phyloP scores from a whole-genome alignment of 2,329 filamentous ascomycete species.

The Herpotrichia juniperi region DNA sequence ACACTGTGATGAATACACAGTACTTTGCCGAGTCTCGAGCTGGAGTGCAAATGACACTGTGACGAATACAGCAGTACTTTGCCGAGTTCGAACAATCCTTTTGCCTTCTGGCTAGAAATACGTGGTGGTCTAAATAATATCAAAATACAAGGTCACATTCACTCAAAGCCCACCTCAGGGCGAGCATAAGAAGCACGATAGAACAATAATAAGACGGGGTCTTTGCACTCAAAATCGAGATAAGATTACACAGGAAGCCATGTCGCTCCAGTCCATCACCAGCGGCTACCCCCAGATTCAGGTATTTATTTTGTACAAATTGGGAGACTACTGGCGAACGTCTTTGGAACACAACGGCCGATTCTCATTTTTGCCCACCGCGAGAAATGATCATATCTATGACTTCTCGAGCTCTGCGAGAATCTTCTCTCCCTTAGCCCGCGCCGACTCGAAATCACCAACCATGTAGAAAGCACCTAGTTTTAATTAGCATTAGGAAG shows the following conservation, averaged over 20 bases:
- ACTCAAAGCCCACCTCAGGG: no score
- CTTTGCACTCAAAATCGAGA: slow-evolving; percentile 45
- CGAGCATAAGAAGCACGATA: no score
- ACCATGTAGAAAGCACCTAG: slow-evolving; percentile 91
- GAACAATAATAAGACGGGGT: slow-evolving; percentile 20
- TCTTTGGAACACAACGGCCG: slow-evolving; percentile 37
- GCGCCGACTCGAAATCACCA: slow-evolving; percentile 90
- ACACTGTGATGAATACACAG: no score
- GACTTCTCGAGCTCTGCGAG: slow-evolving; percentile 82
- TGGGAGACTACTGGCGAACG: slow-evolving; percentile 39
- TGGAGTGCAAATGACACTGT: no score
- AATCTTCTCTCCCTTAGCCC: slow-evolving; percentile 99
- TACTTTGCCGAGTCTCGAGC: no score
- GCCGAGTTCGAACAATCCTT: no score
- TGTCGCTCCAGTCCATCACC: slow-evolving; percentile 41
- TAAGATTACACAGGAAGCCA: slow-evolving; percentile 48
- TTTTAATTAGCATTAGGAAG: slow-evolving; percentile 34
- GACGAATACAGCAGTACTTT: no score
- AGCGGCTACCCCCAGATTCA: slow-evolving; percentile 22
- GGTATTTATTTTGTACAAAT: slow-evolving; percentile 44
- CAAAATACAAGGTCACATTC: no score
- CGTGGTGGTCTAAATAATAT: no score
- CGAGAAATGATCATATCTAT: slow-evolving; percentile 34
- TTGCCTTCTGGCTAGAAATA: no score
- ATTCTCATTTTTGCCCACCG: slow-evolving; percentile 40